These are phyloP conservation scores for Globisporangium cystogenes DNA, from an alignment of 352 stramenopile species.

Conservation along the genomic window DNA sequence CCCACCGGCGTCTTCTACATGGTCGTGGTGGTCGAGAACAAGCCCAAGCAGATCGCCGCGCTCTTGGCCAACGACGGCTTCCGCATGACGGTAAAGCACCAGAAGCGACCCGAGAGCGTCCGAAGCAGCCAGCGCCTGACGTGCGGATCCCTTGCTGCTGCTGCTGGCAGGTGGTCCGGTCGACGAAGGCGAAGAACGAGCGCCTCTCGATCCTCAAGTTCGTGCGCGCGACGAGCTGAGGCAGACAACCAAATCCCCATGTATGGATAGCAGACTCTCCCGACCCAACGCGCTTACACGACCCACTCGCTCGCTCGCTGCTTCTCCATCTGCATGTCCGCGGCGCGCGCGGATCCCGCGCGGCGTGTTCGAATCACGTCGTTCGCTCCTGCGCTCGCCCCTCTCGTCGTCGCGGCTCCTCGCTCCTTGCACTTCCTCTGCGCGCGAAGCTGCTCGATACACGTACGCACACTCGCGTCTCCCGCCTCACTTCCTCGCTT, in stretches of 20 bases:
- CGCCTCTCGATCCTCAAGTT: constrained; percentile 76
- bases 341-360: not conserved
- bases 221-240: not conserved
- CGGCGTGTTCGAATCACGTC: not conserved
- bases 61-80: constrained; percentile 67
- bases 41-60: constrained; percentile 90
- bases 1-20: constrained; percentile 93
- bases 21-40: constrained; percentile 97
- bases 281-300: constrained; percentile 3
- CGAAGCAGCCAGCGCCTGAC: too few relatives aligned
- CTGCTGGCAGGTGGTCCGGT: constrained; percentile 43
- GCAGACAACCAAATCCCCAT: constrained; percentile 3
- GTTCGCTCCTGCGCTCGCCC: not conserved
- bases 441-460: not conserved
- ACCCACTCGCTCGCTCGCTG: not conserved
- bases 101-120: too few relatives aligned
- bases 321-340: not conserved
- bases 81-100: constrained; percentile 62
- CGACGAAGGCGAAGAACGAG: constrained; percentile 68
- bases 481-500: not conserved
- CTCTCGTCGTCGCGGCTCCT: not conserved
- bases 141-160: not conserved
- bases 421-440: not conserved
- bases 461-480: not conserved
- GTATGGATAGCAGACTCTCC: constrained; percentile 3